phyloP scores from a whole-genome alignment of 495 filamentous ascomycete genomes.

The Pseudomonodictys pantanalensis region DNA sequence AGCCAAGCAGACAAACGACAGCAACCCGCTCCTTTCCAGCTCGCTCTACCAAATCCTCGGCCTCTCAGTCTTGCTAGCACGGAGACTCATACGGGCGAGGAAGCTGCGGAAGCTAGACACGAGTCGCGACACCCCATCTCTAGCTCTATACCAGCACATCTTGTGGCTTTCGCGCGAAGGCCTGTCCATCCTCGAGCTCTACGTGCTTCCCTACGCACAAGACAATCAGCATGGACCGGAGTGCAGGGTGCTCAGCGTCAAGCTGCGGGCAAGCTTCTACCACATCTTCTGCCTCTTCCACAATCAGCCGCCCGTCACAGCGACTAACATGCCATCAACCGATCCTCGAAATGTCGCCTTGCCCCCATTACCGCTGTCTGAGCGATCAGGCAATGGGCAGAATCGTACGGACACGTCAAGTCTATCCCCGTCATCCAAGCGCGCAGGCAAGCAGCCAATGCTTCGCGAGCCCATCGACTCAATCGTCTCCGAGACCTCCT shows the following conservation, averaged over 20 bases:
- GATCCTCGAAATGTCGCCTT: constrained; percentile 15
- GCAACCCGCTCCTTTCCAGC: constrained; percentile 72
- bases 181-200: constrained; percentile 78
- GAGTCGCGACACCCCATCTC: constrained; percentile 71
- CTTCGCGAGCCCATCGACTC: constrained; percentile 44
- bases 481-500: constrained; percentile 44
- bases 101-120: constrained; percentile 81
- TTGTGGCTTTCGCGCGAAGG: constrained; percentile 95
- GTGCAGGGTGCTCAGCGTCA: constrained; percentile 77
- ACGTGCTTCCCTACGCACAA: constrained; percentile 71
- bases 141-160: constrained; percentile 87
- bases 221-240: constrained; percentile 48
- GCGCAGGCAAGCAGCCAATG: constrained; percentile 32
- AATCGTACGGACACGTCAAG: constrained; percentile 17
- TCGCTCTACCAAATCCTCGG: constrained; percentile 88
- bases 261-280: constrained; percentile 89
- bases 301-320: constrained; percentile 64
- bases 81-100: constrained; percentile 77
- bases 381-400: constrained; percentile 24
- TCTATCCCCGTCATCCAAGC: constrained; percentile 22
- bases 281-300: constrained; percentile 97
- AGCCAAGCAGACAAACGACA: constrained; percentile 66
- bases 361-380: constrained; percentile 28
- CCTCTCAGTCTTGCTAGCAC: constrained; percentile 81
- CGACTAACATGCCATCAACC: constrained; percentile 28